A percentile compares a stretch with the other conserved stretches of the same genome.
These are phyloP conservation scores for Zelopaecilomyces penicillatus DNA, from an alignment of 2,329 filamentous ascomycete species.

Conservation along the genomic window DNA sequence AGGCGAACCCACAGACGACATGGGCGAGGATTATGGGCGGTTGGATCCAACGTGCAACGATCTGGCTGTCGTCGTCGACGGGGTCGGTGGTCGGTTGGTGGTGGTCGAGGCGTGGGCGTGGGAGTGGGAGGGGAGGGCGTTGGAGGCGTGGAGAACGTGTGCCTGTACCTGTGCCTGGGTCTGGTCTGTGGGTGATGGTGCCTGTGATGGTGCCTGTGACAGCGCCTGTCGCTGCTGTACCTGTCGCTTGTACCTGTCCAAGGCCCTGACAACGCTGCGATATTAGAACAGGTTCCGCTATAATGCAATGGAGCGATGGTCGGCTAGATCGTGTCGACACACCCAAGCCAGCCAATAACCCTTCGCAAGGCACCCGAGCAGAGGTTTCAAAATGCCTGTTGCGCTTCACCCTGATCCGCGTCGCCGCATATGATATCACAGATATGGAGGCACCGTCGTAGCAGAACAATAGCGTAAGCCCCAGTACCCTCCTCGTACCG, in stretches of 20 bases:
- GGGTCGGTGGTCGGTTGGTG: conserved; percentile 1
- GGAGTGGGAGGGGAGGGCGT: not conserved
- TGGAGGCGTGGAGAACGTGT: not conserved
- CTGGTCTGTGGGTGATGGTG: conserved; percentile 27
- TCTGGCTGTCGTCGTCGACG: not conserved
- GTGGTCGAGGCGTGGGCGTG: not conserved
- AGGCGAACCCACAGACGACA: conserved; percentile 3
- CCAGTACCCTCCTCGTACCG: too few species aligned
- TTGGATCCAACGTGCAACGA: not conserved
- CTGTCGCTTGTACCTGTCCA: conserved; percentile 1
- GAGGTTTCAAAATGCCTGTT: conserved; percentile 27
- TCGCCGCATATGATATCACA: conserved; percentile 23
- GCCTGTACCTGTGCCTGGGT: conserved; percentile 19
- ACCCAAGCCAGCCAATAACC: too few species aligned
- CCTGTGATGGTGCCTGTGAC: not conserved
- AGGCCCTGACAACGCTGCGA: too few species aligned
- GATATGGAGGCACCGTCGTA: too few species aligned
- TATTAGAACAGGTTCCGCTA: too few species aligned
- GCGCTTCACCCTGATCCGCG: conserved; percentile 38
- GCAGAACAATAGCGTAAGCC: too few species aligned
- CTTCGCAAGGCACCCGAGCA: not conserved
- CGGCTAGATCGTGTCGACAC: too few species aligned
- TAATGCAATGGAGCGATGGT: too few species aligned
- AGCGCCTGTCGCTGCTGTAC: not conserved
- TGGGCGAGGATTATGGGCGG: conserved; percentile 7